Base-by-base conservation (phyloP, 352 stramenopile genomes). In the Globisporangium recalcitrans region DNA sequence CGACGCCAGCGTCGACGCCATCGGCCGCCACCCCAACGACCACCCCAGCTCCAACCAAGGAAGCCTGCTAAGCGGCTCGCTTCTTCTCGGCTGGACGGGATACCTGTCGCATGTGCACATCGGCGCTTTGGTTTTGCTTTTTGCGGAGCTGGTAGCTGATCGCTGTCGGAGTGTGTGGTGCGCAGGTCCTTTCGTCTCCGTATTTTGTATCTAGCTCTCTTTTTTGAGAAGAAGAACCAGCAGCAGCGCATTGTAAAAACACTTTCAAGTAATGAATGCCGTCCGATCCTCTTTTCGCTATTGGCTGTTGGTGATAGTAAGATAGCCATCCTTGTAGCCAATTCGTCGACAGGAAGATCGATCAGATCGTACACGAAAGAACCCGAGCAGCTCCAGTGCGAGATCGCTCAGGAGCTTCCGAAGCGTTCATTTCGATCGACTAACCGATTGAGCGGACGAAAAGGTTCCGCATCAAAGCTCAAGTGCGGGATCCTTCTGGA, bases 51-150 rank as follows among this genome's bases (percentile, higher is more conserved):
- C 16, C 49, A 16, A 40, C 49, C 49, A 59, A 59, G 52, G 4
- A 11, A 9, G 52, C 34, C 32, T 59, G 52, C 52, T 59, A 59
- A 59, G 52, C 52, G 52, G 31, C 51, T 58, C 38, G 38, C 32
- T 38, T 11, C 44, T 31, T 32, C 22, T 22, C 47, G 47, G 47
- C 49, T 56, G 47, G 47, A 53, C 47, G 47, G 38, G 38, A 16
- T 46, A 46, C 38, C 38, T 46, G 38, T 46, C 6, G 38, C 38
- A 10, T 46, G 5, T 5, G 27, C 27, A 6, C n/a, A 11, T n/a
- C 19, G 7, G 22, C 38, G 38, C 16, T 46, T 46, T 46, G 16
- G 38, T 16, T 46, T n/a, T n/a, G n/a, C n/a, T n/a, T n/a, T n/a
- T n/a, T n/a, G n/a, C n/a, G n/a, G 16, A 46, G 16, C 16, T 31